Evolutionary conservation across 805 yeast species (phyloP), one percentile per base, ranked within the genome.

Genomic region (Wickerhamiella galacta): DNA sequence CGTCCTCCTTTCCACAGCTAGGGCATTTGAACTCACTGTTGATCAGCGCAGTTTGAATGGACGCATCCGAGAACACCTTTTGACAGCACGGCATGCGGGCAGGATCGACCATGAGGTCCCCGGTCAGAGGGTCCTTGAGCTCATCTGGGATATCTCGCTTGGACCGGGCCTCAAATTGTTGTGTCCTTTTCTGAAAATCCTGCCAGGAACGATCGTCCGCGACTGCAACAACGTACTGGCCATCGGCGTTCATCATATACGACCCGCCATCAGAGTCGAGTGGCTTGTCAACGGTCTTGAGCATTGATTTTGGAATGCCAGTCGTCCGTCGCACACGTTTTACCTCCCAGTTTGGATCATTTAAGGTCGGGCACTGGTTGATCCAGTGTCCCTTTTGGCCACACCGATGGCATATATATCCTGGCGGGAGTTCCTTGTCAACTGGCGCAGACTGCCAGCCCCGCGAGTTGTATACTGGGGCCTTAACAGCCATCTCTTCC

Each of bases 301-400:
- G 69, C 54, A 82, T 82, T 21, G 92, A 76, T 54, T 76, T 78
- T 2, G 99, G 99, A 49, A 90, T 90, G 74, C 99, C 99, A 0
- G 96, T 90, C 0, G 95, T 85, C 45, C 93, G 68, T 46, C 80
- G 77, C 31, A 90, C 77, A 39, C 92, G 66, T 49, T 80, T 81
- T 14, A 93, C 93, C 50, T 87, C 96, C 66, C 83, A 83, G 45
- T 72, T 79, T 2, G 95, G 95, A 55, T 87, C 96, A 28, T 70
- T 72, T 48, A 80, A 77, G 3, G 93, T 81, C 0, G 99, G 98
- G 61, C 99, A 90, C 46, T 83, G 81, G 49, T 78, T 79, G 38
- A 90, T 87, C 83, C 93, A 87, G 54, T 90, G 99, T 36, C 82
- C 90, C 54, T 82, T 80, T 19, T 79, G 81, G 31, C 96, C 96